phyloP scores from a whole-genome alignment of 2,329 filamentous ascomycete genomes.

The Aspergillus sclerotialis region DNA sequence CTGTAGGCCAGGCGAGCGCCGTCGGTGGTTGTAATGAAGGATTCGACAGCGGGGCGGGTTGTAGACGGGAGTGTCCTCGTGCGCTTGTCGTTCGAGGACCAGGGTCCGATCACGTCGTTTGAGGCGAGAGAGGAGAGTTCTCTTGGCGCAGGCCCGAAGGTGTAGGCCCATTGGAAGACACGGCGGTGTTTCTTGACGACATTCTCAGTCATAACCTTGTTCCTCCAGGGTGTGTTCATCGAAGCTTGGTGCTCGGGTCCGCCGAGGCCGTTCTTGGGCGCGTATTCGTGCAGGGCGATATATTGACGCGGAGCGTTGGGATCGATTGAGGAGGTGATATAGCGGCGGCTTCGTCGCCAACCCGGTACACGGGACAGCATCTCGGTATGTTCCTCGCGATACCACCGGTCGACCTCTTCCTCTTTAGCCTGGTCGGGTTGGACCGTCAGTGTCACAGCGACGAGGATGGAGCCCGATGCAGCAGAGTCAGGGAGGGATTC shows the following conservation, averaged over 20 bases:
- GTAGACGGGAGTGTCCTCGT: conserved; percentile 46
- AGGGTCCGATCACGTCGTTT: conserved; percentile 42
- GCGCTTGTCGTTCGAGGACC: conserved; percentile 48
- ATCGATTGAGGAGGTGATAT: conserved; percentile 59
- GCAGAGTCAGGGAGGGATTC: conserved; percentile 56
- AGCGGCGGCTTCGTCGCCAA: conserved; percentile 68
- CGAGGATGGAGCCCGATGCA: conserved; percentile 53
- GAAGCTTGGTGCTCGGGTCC: conserved; percentile 59
- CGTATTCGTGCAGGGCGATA: conserved; percentile 67
- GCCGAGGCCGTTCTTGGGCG: conserved; percentile 58
- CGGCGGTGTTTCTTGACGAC: conserved; percentile 53
- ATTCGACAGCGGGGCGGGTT: conserved; percentile 52
- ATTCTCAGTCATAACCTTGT: conserved; percentile 52
- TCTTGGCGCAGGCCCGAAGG: conserved; percentile 67
- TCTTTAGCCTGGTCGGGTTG: conserved; percentile 45
- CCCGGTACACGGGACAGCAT: conserved; percentile 69
- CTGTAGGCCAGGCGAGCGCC: conserved; percentile 64
- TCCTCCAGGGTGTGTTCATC: conserved; percentile 55
- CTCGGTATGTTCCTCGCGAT: conserved; percentile 64
- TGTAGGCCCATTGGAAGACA: conserved; percentile 67
- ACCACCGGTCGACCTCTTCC: conserved; percentile 61
- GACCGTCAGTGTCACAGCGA: conserved; percentile 55
- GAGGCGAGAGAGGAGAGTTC: conserved; percentile 55
- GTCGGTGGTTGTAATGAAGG: conserved; percentile 62
- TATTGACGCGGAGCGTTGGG: conserved; percentile 50